phyloP scores from a whole-genome alignment of 352 stramenopile genomes.

The Blastocystis sp. region DNA sequence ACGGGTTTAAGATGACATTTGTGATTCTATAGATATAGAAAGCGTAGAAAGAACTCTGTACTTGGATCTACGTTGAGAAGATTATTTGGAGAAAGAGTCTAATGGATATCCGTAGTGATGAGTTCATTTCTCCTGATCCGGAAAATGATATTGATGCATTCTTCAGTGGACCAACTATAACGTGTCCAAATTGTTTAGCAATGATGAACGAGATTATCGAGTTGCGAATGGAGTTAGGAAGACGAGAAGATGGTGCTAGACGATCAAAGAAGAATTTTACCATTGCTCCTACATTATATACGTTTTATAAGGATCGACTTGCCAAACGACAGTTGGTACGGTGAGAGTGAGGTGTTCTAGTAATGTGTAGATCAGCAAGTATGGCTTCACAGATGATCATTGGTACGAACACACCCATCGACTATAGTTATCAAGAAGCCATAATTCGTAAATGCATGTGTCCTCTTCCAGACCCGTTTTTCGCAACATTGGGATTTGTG shows the following conservation, averaged over 20 bases:
- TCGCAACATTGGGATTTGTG: conserved; percentile 1
- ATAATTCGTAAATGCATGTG: conserved; percentile 26
- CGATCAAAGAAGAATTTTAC: conserved; percentile 50
- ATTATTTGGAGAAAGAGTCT: not conserved
- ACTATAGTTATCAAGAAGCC: conserved; percentile 28
- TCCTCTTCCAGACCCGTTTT: conserved; percentile 43
- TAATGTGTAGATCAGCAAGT: conserved; percentile 14
- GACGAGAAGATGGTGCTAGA: conserved; percentile 14
- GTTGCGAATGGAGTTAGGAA: conserved; percentile 33
- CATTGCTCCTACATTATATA: conserved; percentile 54
- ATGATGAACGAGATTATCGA: conserved; percentile 55
- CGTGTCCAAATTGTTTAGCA: conserved; percentile 24
- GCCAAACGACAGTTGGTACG: not conserved
- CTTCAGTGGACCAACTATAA: not conserved
- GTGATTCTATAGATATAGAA: not conserved
- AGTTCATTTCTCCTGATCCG: not conserved
- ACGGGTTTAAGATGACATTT: not conserved
- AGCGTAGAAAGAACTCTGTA: not conserved
- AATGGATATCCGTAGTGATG: conserved; percentile 19
- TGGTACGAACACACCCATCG: not conserved
- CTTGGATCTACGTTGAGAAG: not conserved
- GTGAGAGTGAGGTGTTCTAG: not conserved
- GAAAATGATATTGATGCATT: conserved; percentile 23
- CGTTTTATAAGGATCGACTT: conserved; percentile 42
- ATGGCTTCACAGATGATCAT: conserved; percentile 12